Conservation (phyloP, 148 eudicot species). For the Rhododendron griersonianum region DNA sequence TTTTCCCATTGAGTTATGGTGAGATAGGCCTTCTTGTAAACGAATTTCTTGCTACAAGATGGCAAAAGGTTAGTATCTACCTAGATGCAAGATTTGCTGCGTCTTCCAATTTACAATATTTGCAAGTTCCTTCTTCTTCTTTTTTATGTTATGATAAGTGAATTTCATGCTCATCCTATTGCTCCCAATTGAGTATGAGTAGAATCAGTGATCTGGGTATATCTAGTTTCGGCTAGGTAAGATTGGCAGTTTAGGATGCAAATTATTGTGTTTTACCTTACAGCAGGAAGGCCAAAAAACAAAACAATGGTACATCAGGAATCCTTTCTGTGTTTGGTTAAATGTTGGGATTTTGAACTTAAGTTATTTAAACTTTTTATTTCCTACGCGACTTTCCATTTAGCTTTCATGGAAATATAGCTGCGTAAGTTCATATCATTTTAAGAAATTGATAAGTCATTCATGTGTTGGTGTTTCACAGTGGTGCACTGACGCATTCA, state of each 20-base stretch:
- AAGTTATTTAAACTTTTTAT: not conserved
- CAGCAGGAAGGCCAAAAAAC: not conserved
- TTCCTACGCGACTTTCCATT: not conserved
- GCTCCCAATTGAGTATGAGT: not conserved
- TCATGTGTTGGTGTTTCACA: slow-evolving; percentile 23
- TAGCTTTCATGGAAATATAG: not conserved
- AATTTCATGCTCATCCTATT: not conserved
- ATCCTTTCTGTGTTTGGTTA: not conserved
- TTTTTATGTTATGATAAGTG: too few relatives aligned
- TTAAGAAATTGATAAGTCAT: not conserved
- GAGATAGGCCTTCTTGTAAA: too few relatives aligned
- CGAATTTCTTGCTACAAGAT: too few relatives aligned
- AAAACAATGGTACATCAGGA: not conserved
- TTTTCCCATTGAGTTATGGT: too few relatives aligned
- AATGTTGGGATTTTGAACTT: not conserved
- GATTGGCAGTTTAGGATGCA: not conserved
- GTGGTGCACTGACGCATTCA: slow-evolving; percentile 85
- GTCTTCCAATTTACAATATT: too few relatives aligned
- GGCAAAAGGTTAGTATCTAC: too few relatives aligned
- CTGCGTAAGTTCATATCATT: too few relatives aligned
- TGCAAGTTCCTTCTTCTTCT: too few relatives aligned
- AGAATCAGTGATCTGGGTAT: not conserved
- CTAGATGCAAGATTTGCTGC: not conserved
- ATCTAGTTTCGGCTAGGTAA: not conserved
- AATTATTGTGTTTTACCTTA: not conserved